Evolutionary conservation across 1,284 basidiomycete species (phyloP).

Genomic region (Psilocybe mexicana): DNA sequence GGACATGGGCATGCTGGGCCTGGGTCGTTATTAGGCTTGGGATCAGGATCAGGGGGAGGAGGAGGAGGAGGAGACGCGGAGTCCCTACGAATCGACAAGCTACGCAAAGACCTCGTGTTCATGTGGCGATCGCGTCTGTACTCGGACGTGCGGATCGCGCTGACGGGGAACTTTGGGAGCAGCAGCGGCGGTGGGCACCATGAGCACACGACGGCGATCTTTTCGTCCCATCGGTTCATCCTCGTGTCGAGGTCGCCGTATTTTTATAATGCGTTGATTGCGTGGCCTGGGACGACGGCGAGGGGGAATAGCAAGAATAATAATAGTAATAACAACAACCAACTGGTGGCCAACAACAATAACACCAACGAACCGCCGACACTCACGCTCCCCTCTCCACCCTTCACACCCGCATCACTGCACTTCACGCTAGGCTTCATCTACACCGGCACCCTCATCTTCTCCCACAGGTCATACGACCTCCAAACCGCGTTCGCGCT

Average conservation of each 20-base stretch:
- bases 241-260: slow-evolving; percentile 89
- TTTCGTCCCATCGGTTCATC: slow-evolving; percentile 92
- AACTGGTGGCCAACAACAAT: background rate
- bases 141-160: slow-evolving; percentile 82
- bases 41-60: background rate
- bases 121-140: slow-evolving; percentile 96
- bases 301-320: slow-evolving; percentile 20
- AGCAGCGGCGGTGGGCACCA: slow-evolving; percentile 30
- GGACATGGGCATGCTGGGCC: too few species aligned
- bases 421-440: slow-evolving; percentile 95
- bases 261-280: slow-evolving; percentile 74
- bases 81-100: slow-evolving; percentile 80
- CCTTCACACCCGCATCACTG: slow-evolving; percentile 92
- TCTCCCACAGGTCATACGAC: slow-evolving; percentile 92
- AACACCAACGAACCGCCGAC: slow-evolving; percentile 46
- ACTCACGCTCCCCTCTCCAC: slow-evolving; percentile 83
- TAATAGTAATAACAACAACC: too few species aligned
- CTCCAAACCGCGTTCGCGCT: slow-evolving; percentile 91
- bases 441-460: slow-evolving; percentile 92
- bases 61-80: slow-evolving; percentile 53
- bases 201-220: slow-evolving; percentile 75
- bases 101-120: slow-evolving; percentile 88
- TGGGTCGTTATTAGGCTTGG: background rate
- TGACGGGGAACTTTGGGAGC: slow-evolving; percentile 64
- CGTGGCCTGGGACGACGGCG: slow-evolving; percentile 47